Evolutionary conservation across 208 protist species (phyloP).

Genomic region (Trypanosoma congolense): DNA sequence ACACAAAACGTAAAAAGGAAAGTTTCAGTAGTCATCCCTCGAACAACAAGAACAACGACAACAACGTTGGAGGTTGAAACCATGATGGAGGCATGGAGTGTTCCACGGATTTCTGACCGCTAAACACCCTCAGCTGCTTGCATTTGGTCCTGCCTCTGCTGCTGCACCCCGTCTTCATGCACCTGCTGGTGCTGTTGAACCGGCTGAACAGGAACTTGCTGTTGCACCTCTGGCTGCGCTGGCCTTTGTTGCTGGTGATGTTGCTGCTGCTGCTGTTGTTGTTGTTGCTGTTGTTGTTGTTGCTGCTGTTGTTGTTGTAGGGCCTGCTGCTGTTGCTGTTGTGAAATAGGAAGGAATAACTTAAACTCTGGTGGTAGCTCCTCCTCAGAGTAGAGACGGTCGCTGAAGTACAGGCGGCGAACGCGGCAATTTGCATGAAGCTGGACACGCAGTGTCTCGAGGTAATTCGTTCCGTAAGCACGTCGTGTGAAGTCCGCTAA

Average conservation of each 20-base stretch:
- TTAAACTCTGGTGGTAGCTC: constrained; percentile 99
- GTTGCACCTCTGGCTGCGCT: constrained; percentile 1
- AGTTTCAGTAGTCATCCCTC: no score
- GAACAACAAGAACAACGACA: no score
- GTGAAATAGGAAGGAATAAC: constrained; percentile 94
- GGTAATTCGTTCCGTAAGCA: constrained; percentile 99
- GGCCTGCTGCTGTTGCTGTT: constrained; percentile 49
- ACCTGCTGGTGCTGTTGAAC: constrained; percentile 6
- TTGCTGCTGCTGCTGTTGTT: constrained; percentile 5
- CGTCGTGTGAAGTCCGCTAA: constrained; percentile 98
- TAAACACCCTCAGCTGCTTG: no score
- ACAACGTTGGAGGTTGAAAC: no score
- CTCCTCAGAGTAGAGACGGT: constrained; percentile 98
- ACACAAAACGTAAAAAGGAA: no score
- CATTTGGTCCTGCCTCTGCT: no score
- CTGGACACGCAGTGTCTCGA: constrained; percentile 97
- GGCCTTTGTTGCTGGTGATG: constrained; percentile 4
- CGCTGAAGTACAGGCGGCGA: constrained; percentile 98
- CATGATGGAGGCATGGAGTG: no score
- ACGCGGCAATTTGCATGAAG: constrained; percentile 99
- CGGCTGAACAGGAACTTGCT: not conserved
- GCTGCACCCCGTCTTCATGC: constrained; percentile 6
- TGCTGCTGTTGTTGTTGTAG: constrained; percentile 13
- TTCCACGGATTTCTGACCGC: no score
- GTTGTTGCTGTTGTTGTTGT: constrained; percentile 19